A percentile compares a stretch with the other conserved stretches of the same genome.
Evolutionary conservation across 164 flowering plant genomes (phyloP).

Genomic region (grape (Vitis vinifera)): ASM3070453v1 NC_081805.1:10745001-10745500

Average conservation of each 20-base stretch:
- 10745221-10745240: constrained; percentile 67
- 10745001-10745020: constrained; percentile 42
- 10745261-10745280: constrained; percentile 28
- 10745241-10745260: constrained; percentile 7
- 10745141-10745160: constrained; percentile 60
- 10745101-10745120: constrained; percentile 98
- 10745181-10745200: constrained; percentile 70
- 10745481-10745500: constrained; percentile 42
- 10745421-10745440: constrained; percentile 71
- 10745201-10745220: constrained; percentile 64
- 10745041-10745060: constrained; percentile 74
- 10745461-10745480: constrained; percentile 48
- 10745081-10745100: constrained; percentile 68
- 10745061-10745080: constrained; percentile 65
- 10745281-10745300: constrained; percentile 24
- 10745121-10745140: constrained; percentile 72
- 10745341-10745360: constrained; percentile 10
- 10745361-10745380: constrained; percentile 32
- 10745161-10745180: constrained; percentile 88
- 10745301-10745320: constrained; percentile 29
- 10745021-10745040: constrained; percentile 25
- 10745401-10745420: constrained; percentile 56
- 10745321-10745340: constrained; percentile 17
- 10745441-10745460: constrained; percentile 44
- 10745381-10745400: constrained; percentile 34